Evolutionary conservation across 129 eudicot genomes (phyloP).

Genomic region (sunflower (Helianthus annuus)): DNA sequence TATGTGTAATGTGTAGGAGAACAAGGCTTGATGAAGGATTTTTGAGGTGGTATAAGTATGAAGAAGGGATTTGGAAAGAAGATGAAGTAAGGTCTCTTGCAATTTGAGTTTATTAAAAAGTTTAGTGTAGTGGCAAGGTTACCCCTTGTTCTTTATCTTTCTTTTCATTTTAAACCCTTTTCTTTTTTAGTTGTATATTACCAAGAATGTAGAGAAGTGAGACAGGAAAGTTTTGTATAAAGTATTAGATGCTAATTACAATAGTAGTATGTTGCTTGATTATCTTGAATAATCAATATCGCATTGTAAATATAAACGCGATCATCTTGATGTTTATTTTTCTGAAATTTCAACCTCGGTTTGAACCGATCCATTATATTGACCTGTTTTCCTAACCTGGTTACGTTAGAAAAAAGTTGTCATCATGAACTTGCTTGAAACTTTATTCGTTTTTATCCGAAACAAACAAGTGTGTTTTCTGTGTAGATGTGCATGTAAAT

Average conservation of each 20-base stretch:
- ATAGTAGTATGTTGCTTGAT: too few species aligned
- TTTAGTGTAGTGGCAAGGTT: background rate
- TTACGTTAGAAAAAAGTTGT: too few species aligned
- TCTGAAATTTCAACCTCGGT: too few species aligned
- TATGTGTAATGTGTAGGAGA: slow-evolving; percentile 4
- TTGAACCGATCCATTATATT: too few species aligned
- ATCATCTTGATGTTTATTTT: too few species aligned
- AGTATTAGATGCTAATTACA: background rate
- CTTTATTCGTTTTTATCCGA: too few species aligned
- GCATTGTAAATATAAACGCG: too few species aligned
- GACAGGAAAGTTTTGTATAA: background rate
- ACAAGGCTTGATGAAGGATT: slow-evolving; percentile 6
- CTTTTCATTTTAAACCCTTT: background rate
- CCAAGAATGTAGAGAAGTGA: background rate
- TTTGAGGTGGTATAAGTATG: slow-evolving; percentile 13
- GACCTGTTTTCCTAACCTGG: too few species aligned
- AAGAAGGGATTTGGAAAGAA: slow-evolving; percentile 8
- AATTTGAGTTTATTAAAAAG: background rate
- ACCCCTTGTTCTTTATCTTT: background rate
- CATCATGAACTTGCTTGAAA: too few species aligned
- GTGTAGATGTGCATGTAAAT: too few species aligned
- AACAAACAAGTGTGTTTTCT: too few species aligned
- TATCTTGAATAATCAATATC: too few species aligned
- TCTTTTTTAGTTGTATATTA: slow-evolving; percentile 3
- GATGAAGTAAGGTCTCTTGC: slow-evolving; percentile 12